A percentile compares a stretch with the other conserved stretches of the same genome.
These are phyloP conservation scores for Peniophora sp. DNA, from an alignment of 1,284 basidiomycete genomes.

Conservation along the genomic window DNA sequence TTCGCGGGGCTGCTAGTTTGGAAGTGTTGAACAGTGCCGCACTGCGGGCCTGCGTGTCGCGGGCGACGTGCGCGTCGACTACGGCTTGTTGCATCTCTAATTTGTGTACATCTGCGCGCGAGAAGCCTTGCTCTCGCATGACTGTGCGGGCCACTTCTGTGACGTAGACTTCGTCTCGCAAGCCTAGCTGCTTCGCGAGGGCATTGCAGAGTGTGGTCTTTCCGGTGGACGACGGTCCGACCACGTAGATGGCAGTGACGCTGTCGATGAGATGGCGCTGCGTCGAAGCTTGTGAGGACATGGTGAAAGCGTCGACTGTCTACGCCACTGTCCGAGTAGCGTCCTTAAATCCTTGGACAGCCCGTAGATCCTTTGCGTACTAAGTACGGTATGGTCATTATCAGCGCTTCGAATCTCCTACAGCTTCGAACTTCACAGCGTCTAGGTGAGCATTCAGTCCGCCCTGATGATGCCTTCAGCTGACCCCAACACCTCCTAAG, in stretches of 20 bases:
- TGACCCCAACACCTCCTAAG: not conserved
- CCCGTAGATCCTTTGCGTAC: not conserved
- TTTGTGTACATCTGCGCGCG: conserved; percentile 36
- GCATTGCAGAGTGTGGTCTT: conserved; percentile 59
- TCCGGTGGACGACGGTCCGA: conserved; percentile 58
- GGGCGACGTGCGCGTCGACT: conserved; percentile 41
- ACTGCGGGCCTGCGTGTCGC: conserved; percentile 26
- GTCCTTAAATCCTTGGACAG: not conserved
- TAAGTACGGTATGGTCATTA: too few relatives aligned
- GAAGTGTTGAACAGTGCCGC: conserved; percentile 2
- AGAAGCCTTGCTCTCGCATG: conserved; percentile 43
- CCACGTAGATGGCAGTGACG: conserved; percentile 25
- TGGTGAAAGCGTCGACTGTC: not conserved
- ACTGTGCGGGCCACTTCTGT: conserved; percentile 53
- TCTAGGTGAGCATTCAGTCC: too few relatives aligned
- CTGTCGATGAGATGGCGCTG: conserved; percentile 1
- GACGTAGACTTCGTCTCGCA: conserved; percentile 32
- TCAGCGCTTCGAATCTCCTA: not conserved
- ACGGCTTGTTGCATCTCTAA: conserved; percentile 57
- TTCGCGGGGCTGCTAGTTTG: conserved; percentile 1
- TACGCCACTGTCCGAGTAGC: not conserved
- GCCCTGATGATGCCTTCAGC: too few relatives aligned
- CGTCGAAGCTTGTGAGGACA: not conserved
- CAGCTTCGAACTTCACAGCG: not conserved
- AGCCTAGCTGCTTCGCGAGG: conserved; percentile 29